A percentile compares a stretch with the other conserved stretches of the same genome.
Evolutionary conservation across 176 grass and related monocot species (phyloP).

Genomic region (Zea mays): Zm-B73-REFERENCE-NAM-5.0 NC_050096.1:197945001-197945500

Average conservation of each 20-base stretch:
- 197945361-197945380: slow-evolving; percentile 87
- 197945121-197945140: no score
- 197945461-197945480: slow-evolving; percentile 17
- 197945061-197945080: no score
- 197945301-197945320: slow-evolving; percentile 74
- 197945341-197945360: slow-evolving; percentile 90
- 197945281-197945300: slow-evolving; percentile 20
- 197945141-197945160: no score
- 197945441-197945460: slow-evolving; percentile 13
- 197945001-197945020: no score
- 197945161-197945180: background rate
- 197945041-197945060: background rate
- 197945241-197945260: slow-evolving; percentile 7
- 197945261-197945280: background rate
- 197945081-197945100: background rate
- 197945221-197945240: background rate
- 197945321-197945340: slow-evolving; percentile 82
- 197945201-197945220: background rate
- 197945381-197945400: slow-evolving; percentile 73
- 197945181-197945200: background rate
- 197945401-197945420: slow-evolving; percentile 46
- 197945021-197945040: slow-evolving; percentile 26
- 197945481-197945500: slow-evolving; percentile 30
- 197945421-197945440: slow-evolving; percentile 20
- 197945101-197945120: background rate